phyloP scores from a whole-genome alignment of 345 rosid genomes.

The Isatis tinctoria region DNA sequence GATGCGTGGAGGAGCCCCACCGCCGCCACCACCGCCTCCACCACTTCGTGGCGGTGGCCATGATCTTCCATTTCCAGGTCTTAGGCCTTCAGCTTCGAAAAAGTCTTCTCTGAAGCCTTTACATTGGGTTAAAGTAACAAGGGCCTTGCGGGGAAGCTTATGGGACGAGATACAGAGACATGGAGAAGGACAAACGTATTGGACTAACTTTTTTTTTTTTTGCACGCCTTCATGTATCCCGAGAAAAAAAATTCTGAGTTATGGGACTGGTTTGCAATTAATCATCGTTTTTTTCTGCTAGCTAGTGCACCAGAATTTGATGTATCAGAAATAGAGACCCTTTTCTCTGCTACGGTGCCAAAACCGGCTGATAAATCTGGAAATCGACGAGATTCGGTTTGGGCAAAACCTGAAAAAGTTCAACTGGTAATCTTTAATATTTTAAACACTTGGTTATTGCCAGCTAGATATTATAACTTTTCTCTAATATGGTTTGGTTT shows the following conservation, averaged over 20 bases:
- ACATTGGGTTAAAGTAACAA: constrained; percentile 83
- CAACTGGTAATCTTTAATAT: not conserved
- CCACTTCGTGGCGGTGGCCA: too few species aligned
- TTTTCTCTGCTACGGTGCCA: constrained; percentile 73
- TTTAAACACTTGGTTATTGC: too few species aligned
- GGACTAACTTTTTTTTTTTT: constrained; percentile 24
- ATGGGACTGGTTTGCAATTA: not conserved
- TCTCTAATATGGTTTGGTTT: too few species aligned
- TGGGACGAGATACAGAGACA: constrained; percentile 93
- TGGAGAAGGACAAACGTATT: constrained; percentile 30
- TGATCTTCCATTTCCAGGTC: too few species aligned
- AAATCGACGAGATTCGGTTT: not conserved
- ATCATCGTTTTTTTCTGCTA: constrained; percentile 16
- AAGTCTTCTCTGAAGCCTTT: too few species aligned
- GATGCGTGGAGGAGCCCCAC: too few species aligned
- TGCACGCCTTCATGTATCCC: not conserved
- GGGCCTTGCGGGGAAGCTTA: constrained; percentile 90
- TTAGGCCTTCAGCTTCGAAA: too few species aligned
- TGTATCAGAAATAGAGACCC: constrained; percentile 81
- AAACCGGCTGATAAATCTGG: constrained; percentile 36
- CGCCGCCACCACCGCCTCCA: too few species aligned
- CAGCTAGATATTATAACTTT: too few species aligned
- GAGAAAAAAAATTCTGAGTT: not conserved
- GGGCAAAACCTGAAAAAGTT: not conserved
- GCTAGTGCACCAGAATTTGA: constrained; percentile 76